Base-by-base conservation (phyloP, 257 asterid genomes). In the Solanum pennellii region DNA sequence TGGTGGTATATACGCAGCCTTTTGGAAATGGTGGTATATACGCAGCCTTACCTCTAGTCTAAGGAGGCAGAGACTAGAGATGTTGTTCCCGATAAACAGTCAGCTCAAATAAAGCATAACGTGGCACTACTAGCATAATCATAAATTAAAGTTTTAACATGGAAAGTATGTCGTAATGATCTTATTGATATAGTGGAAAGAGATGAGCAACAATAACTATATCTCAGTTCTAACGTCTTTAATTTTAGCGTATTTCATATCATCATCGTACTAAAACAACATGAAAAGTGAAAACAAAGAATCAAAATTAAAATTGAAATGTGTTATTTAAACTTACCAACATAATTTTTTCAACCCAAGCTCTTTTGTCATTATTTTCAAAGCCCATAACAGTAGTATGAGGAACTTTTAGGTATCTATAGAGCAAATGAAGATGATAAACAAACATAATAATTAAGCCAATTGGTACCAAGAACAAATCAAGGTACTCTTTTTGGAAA, bases 291-390 rank as follows among this genome's bases (percentile, higher is more conserved):
- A 33, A 33, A 72, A 33, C 27, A 33, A 20, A 72, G 14, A 33
- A 0, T 4, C 45, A 72, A 33, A 33, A 0, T 14, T 72, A 73
- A 73, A 76, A 76, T 13, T 41, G 13, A 13, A 76, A 76, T 16
- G n/a, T 76, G 23, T 41, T 1, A n/a, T 42, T 42, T 76, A 12
- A 76, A 80, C 68, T 47, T 80, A 80, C 84, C 84, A 80, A 49
- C 84, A 80, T 80, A 16, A 27, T 16, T 47, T 29, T 84, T 76
- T 29, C 80, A 39, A 88, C 88, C 90, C 90, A 88, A 74, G 88
- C 86, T 84, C 41, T 65, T 59, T 86, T 71, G 37, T 72, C 82
- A 72, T 71, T 35, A 6, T 86, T 86, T 72, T 86, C 83, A 44
- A 69, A 86, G 3, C 71, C 83, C 69, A 86, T 86, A 29, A 86